Conservation (phyloP, 805 yeast species). For the Hanseniaspora jakobsenii region DNA sequence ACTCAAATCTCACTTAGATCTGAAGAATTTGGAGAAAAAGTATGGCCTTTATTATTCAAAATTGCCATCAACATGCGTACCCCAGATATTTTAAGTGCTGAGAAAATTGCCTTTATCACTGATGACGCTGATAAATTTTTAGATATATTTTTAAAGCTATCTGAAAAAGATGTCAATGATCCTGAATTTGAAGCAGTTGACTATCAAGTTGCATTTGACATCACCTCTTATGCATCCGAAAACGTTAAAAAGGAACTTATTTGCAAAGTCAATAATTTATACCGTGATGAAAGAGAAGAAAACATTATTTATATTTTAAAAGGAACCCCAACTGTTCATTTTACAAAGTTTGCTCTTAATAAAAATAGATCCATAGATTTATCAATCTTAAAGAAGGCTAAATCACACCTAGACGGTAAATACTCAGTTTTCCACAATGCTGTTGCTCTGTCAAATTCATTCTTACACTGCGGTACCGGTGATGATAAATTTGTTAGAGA, state of each 20-base stretch:
- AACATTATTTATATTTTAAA: slow-evolving; percentile 48
- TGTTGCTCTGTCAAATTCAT: slow-evolving; percentile 86
- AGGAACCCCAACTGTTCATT: slow-evolving; percentile 91
- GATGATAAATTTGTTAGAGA: slow-evolving; percentile 84
- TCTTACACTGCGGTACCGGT: slow-evolving; percentile 91
- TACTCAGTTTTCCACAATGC: slow-evolving; percentile 92
- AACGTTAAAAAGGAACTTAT: slow-evolving; percentile 50
- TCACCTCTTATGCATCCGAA: slow-evolving; percentile 84
- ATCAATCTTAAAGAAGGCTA: slow-evolving; percentile 68
- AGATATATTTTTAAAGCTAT: slow-evolving; percentile 48
- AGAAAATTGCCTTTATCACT: slow-evolving; percentile 78
- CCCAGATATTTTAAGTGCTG: slow-evolving; percentile 73
- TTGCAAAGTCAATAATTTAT: slow-evolving; percentile 21
- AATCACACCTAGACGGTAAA: slow-evolving; percentile 74
- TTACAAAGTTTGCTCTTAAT: slow-evolving; percentile 74
- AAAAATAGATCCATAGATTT: slow-evolving; percentile 81
- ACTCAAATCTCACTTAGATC: slow-evolving; percentile 55
- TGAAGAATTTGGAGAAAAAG: slow-evolving; percentile 52
- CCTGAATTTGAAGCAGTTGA: slow-evolving; percentile 46
- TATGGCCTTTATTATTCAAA: slow-evolving; percentile 50
- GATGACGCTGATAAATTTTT: slow-evolving; percentile 65
- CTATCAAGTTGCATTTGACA: slow-evolving; percentile 88
- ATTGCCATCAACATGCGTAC: slow-evolving; percentile 44
- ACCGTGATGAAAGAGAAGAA: background rate
- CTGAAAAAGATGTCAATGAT: slow-evolving; percentile 27